These are phyloP conservation scores for Flaveria ramosissima DNA, from an alignment of 129 eudicot genomes.

Conservation along the genomic window DNA sequence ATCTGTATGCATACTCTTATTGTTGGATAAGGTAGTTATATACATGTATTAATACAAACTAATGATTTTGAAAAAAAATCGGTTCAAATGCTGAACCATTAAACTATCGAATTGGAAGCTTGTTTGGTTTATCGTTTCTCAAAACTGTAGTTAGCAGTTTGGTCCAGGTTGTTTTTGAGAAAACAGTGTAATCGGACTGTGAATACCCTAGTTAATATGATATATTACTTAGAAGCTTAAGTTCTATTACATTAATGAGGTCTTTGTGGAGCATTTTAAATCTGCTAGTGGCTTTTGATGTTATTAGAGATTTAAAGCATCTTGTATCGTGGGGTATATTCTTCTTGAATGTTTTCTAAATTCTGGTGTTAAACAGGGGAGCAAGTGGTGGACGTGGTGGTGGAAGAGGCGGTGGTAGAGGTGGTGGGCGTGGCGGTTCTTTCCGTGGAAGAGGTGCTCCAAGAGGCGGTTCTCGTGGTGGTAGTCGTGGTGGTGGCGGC, in stretches of 20 bases:
- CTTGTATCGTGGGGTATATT: background rate
- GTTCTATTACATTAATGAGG: background rate
- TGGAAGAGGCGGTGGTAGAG: slow-evolving; percentile 53
- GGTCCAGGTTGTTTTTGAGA: no score
- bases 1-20: background rate
- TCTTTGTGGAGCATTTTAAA: background rate
- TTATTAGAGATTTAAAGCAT: background rate
- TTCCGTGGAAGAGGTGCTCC: slow-evolving; percentile 54
- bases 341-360: background rate
- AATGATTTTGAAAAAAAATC: background rate
- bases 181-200: no score
- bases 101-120: background rate
- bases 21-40: no score
- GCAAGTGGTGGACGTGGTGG: slow-evolving; percentile 51
- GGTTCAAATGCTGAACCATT: background rate
- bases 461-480: slow-evolving; percentile 36
- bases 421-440: slow-evolving; percentile 52
- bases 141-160: background rate
- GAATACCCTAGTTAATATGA: background rate
- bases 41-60: background rate
- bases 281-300: background rate
- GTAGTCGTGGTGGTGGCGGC: slow-evolving; percentile 43
- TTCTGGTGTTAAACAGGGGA: slow-evolving; percentile 51
- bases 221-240: background rate
- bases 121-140: background rate